phyloP scores from a whole-genome alignment of 1,284 basidiomycete genomes.

The Wallemia hederae region DNA sequence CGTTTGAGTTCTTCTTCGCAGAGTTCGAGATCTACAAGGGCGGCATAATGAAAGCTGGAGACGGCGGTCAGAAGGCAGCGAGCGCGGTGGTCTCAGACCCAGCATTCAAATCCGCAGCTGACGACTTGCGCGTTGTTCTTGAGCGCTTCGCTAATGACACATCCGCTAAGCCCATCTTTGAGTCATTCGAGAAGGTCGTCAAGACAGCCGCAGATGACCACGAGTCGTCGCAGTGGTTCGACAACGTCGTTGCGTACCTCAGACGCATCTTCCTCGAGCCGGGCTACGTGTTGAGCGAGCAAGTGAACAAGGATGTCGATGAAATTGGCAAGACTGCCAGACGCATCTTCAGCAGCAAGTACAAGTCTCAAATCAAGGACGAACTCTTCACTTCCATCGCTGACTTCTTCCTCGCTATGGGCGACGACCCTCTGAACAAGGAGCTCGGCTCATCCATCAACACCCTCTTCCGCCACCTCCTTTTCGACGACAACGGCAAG shows the following conservation, averaged over 20 bases:
- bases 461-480: constrained; percentile 12
- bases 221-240: constrained; percentile 50
- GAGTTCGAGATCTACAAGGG: no score
- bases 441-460: constrained; percentile 58
- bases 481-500: constrained; percentile 33
- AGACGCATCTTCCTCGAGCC: constrained; percentile 43
- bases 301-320: constrained; percentile 31
- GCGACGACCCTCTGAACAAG: constrained; percentile 49
- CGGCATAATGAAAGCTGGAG: no score
- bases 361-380: constrained; percentile 32
- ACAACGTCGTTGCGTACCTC: constrained; percentile 6
- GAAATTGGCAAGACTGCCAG: constrained; percentile 29
- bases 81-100: constrained; percentile 18
- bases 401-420: constrained; percentile 28
- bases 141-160: constrained; percentile 68
- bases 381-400: constrained; percentile 38
- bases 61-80: no score
- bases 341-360: constrained; percentile 46
- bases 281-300: constrained; percentile 59
- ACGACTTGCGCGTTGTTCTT: constrained; percentile 44
- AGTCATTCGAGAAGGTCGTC: constrained; percentile 42
- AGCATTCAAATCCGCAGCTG: constrained; percentile 26
- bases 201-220: constrained; percentile 45
- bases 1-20: no score
- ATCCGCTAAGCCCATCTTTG: constrained; percentile 34